phyloP scores from a whole-genome alignment of 192 early-diverging fungal genomes.

The Chytriomyces sp. region DNA sequence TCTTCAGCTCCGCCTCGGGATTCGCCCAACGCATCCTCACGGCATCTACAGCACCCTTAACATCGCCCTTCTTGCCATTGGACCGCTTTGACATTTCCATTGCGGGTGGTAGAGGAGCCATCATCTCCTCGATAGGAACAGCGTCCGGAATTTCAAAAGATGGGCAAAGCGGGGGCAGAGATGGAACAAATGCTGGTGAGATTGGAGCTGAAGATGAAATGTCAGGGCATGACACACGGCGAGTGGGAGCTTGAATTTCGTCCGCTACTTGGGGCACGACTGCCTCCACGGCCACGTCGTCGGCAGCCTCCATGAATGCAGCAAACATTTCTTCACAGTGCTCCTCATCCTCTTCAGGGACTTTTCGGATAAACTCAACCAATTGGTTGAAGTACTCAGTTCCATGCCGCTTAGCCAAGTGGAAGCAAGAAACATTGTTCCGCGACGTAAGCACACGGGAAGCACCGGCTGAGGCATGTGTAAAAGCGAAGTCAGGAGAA shows the following conservation, averaged over 20 bases:
- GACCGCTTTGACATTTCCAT: constrained; percentile 20
- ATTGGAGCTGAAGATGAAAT: neutral
- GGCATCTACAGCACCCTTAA: neutral
- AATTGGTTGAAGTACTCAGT: neutral
- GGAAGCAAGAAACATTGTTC: constrained; percentile 22
- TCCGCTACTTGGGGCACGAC: neutral
- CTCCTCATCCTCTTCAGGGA: neutral
- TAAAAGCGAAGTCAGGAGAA: neutral
- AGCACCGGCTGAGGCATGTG: constrained; percentile 22
- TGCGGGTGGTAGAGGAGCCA: neutral
- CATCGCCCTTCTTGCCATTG: constrained; percentile 12
- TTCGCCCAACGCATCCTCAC: constrained; percentile 25
- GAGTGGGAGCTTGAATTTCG: too few relatives aligned
- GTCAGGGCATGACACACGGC: too few relatives aligned
- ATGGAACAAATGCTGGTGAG: neutral
- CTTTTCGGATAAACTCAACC: neutral
- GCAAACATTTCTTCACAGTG: neutral
- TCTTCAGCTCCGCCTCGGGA: constrained; percentile 24
- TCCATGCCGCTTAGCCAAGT: constrained; percentile 13
- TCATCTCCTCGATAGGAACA: constrained; percentile 1
- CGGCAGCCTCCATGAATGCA: neutral
- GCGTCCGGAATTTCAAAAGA: neutral
- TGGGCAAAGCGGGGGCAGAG: neutral
- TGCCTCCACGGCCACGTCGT: too few relatives aligned
- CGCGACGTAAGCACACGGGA: constrained; percentile 10